A percentile compares a stretch with the other conserved stretches of the same genome.
phyloP scores from a whole-genome alignment of 495 filamentous ascomycete genomes.

The Chaetomium fimeti region DNA sequence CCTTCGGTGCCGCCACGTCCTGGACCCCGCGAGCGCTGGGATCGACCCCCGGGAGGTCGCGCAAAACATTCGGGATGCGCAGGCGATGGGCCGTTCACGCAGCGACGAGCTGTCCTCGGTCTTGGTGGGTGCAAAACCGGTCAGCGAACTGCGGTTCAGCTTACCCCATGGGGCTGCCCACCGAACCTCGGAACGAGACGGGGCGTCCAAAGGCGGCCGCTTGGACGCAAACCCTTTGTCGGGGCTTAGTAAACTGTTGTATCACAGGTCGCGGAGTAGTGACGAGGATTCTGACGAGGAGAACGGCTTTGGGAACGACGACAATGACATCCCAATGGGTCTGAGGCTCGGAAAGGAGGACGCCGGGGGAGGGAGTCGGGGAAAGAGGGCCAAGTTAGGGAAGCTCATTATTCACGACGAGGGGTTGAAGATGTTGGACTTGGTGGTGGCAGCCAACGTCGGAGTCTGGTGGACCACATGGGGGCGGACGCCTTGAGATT shows the following conservation, averaged over 20 bases:
- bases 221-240: constrained; percentile 34
- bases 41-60: constrained; percentile 44
- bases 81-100: constrained; percentile 33
- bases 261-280: constrained; percentile 26
- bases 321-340: constrained; percentile 51
- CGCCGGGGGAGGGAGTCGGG: constrained; percentile 68
- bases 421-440: constrained; percentile 91
- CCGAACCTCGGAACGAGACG: constrained; percentile 82
- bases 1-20: constrained; percentile 74
- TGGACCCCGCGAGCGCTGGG: constrained; percentile 41
- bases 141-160: constrained; percentile 89
- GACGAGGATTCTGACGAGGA: constrained; percentile 35
- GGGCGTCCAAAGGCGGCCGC: constrained; percentile 25
- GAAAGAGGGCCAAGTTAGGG: constrained; percentile 85
- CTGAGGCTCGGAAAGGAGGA: constrained; percentile 72
- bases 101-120: constrained; percentile 31
- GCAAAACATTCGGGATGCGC: constrained; percentile 38
- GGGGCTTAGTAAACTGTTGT: constrained; percentile 38
- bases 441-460: constrained; percentile 87
- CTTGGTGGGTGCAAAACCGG: constrained; percentile 46
- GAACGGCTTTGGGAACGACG: constrained; percentile 29
- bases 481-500: constrained; percentile 52
- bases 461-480: constrained; percentile 91
- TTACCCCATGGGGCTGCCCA: constrained; percentile 62
- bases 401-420: constrained; percentile 90